Evolutionary conservation across 2,329 filamentous ascomycete species (phyloP).

Genomic region (Colletotrichum truncatum): DNA sequence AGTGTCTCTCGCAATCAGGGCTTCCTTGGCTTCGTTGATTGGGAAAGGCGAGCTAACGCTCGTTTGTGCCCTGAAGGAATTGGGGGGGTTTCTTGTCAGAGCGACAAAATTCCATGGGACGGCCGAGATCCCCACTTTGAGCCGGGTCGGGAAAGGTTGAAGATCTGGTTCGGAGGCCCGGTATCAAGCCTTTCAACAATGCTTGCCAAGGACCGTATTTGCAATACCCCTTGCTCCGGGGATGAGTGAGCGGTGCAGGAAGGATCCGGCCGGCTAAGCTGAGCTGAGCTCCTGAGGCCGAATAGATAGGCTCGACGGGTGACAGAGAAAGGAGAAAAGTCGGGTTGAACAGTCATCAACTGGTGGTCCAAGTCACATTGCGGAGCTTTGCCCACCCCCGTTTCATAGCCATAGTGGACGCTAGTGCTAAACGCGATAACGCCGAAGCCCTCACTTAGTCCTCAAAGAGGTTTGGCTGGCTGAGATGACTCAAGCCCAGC

Average conservation of each 20-base stretch:
- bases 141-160: background rate
- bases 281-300: background rate
- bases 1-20: too few species aligned
- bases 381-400: constrained; percentile 4
- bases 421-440: constrained; percentile 4
- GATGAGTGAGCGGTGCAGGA: background rate
- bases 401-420: background rate
- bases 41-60: background rate
- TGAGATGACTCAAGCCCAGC: background rate
- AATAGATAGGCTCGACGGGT: background rate
- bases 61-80: background rate
- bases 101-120: constrained; percentile 5
- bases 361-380: background rate
- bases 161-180: background rate
- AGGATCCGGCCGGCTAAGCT: background rate
- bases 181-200: background rate
- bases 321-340: background rate
- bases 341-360: background rate
- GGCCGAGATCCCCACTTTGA: constrained; percentile 2
- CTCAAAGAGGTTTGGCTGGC: background rate
- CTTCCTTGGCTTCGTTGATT: background rate
- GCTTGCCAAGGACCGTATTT: constrained; percentile 4
- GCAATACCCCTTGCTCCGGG: background rate
- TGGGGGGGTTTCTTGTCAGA: background rate
- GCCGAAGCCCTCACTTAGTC: background rate